A percentile compares a stretch with the other conserved stretches of the same genome.
Evolutionary conservation across 2,329 filamentous ascomycete genomes (phyloP).

Genomic region (Chalaropsis ovoidea): DNA sequence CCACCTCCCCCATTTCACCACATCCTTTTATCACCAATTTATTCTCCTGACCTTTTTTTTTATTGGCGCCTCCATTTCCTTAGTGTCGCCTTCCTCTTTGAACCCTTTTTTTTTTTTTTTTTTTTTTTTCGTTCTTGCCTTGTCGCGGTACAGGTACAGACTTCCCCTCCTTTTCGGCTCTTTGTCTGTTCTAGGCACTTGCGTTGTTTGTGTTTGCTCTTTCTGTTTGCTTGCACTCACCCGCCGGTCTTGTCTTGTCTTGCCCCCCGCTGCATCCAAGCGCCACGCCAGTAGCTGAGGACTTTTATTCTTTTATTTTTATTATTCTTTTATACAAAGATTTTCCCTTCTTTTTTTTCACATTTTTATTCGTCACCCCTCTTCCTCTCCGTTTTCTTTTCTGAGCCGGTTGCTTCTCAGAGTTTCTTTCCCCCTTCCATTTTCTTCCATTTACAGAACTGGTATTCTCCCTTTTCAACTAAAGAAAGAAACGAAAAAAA

Average conservation of each 20-base stretch:
- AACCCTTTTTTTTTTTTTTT: neutral
- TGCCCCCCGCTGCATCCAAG: conserved; percentile 15
- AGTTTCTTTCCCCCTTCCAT: conserved; percentile 19
- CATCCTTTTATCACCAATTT: neutral
- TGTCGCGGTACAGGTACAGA: neutral
- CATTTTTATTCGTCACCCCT: conserved; percentile 1
- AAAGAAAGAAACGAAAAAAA: conserved; percentile 5
- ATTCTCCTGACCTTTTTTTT: neutral
- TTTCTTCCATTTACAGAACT: conserved; percentile 7
- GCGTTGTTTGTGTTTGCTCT: conserved; percentile 20
- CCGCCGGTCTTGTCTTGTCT: conserved; percentile 3
- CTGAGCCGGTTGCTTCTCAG: conserved; percentile 18
- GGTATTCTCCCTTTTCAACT: neutral
- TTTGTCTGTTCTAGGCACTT: conserved; percentile 21
- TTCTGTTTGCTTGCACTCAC: conserved; percentile 22
- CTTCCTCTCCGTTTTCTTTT: conserved; percentile 11
- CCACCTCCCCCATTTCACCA: no score
- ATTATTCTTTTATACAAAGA: conserved; percentile 12
- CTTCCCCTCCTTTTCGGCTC: conserved; percentile 6
- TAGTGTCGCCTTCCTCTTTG: neutral
- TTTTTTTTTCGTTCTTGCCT: neutral
- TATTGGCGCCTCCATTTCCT: neutral
- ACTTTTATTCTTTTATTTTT: conserved; percentile 18
- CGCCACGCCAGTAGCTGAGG: conserved; percentile 3
- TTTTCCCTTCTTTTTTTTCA: neutral